These are phyloP conservation scores for Pleurozium schreberi DNA, from an alignment of 225 moss, liverwort and hornwort genomes.

Conservation along the genomic window DNA sequence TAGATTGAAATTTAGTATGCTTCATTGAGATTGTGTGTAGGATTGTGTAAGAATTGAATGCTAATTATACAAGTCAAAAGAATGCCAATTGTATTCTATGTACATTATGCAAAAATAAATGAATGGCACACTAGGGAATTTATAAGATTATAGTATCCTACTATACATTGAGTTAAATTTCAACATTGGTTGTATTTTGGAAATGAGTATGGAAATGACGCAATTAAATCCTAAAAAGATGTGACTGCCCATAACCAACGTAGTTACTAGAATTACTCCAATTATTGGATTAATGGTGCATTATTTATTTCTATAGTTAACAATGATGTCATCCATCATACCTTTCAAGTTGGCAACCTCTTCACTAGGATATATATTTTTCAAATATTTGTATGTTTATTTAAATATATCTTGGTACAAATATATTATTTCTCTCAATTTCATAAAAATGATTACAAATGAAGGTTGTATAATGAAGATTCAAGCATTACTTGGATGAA, in stretches of 20 bases:
- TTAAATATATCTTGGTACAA: too few species aligned
- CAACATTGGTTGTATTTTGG: background rate
- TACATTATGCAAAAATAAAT: background rate
- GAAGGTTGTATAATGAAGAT: too few species aligned
- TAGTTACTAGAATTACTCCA: background rate
- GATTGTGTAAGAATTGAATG: background rate
- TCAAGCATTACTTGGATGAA: too few species aligned
- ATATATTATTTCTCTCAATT: too few species aligned
- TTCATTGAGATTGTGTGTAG: too few species aligned
- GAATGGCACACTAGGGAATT: background rate
- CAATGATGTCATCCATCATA: background rate
- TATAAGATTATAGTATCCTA: background rate
- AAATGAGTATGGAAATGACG: background rate
- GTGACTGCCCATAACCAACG: fast-evolving
- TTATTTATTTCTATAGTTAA: background rate
- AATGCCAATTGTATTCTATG: background rate
- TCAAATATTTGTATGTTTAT: too few species aligned
- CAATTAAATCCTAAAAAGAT: background rate
- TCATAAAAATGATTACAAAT: too few species aligned
- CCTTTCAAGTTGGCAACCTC: fast-evolving
- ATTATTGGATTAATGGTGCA: background rate
- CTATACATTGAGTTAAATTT: background rate
- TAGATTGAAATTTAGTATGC: too few species aligned
- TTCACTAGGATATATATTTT: too few species aligned
- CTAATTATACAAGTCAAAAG: background rate